These are phyloP conservation scores for Capsicum pubescens DNA, from an alignment of 257 asterid genomes.

Conservation along the genomic window DNA sequence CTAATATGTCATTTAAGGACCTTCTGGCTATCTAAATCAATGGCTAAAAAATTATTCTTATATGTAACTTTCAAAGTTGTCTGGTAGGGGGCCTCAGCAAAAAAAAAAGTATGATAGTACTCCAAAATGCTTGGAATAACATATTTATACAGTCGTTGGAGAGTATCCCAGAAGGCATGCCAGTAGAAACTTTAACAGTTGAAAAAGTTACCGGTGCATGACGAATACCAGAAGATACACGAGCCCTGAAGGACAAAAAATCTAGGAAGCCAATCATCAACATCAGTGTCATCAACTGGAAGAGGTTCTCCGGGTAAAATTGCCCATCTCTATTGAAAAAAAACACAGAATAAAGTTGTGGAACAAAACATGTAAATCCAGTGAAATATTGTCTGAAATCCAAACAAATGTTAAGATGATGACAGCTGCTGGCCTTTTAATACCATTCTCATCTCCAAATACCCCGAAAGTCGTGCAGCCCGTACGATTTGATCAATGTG, in stretches of 20 bases:
- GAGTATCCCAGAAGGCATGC: not conserved
- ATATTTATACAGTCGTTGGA: conserved; percentile 1
- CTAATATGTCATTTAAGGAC: not conserved
- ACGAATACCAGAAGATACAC: conserved; percentile 67
- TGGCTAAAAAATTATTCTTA: not conserved
- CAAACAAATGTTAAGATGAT: not conserved
- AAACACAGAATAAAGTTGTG: not conserved
- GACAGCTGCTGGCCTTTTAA: not conserved
- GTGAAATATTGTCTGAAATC: not conserved
- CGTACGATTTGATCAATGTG: conserved; percentile 84
- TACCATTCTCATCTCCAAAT: conserved; percentile 79
- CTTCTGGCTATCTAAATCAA: not conserved
- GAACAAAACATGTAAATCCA: conserved; percentile 4
- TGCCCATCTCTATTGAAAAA: conserved; percentile 73
- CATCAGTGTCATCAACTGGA: conserved; percentile 72
- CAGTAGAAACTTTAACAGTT: conserved; percentile 1
- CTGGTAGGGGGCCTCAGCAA: not conserved
- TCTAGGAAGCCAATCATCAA: conserved; percentile 95
- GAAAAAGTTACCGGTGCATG: conserved; percentile 63
- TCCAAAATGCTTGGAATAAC: not conserved
- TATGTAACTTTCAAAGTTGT: not conserved
- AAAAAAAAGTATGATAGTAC: not conserved
- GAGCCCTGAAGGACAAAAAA: conserved; percentile 89
- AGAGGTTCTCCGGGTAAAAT: conserved; percentile 91
- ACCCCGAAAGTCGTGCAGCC: conserved; percentile 89